Conservation (phyloP, 257 asterid species). For the Eucommia ulmoides region DNA sequence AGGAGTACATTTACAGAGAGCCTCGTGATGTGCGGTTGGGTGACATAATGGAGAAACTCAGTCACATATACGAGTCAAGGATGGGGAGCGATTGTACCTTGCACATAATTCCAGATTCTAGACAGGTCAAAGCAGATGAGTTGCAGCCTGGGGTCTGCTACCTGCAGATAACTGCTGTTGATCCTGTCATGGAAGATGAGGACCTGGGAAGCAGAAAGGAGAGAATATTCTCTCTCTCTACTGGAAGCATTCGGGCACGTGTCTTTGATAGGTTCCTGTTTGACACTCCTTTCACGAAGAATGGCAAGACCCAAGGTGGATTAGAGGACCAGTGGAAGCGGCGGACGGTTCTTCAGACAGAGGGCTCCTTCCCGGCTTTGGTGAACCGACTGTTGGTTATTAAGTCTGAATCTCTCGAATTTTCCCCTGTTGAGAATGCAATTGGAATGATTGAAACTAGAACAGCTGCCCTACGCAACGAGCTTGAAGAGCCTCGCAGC, state of each 20-base stretch:
- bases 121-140: constrained; percentile 93
- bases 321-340: constrained; percentile 98
- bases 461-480: constrained; percentile 88
- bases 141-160: constrained; percentile 84
- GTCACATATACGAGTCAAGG: constrained; percentile 91
- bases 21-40: constrained; percentile 96
- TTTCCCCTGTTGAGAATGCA: constrained; percentile 97
- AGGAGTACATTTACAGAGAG: constrained; percentile 89
- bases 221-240: constrained; percentile 80
- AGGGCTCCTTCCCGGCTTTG: constrained; percentile 93
- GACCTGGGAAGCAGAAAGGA: constrained; percentile 97
- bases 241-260: constrained; percentile 93
- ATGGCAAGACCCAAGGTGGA: constrained; percentile 98
- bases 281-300: constrained; percentile 95
- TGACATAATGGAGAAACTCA: constrained; percentile 98
- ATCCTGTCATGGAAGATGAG: constrained; percentile 97
- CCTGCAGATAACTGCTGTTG: constrained; percentile 98
- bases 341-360: constrained; percentile 84
- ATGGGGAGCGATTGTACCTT: constrained; percentile 69
- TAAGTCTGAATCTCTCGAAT: constrained; percentile 88
- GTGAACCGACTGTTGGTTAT: constrained; percentile 76
- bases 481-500: constrained; percentile 97
- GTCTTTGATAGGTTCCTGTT: constrained; percentile 87
- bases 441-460: constrained; percentile 99
- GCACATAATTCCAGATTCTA: constrained; percentile 92